A percentile compares a stretch with the other conserved stretches of the same genome.
phyloP scores from a whole-genome alignment of 257 asterid genomes.

The Solanum clarkiae region DNA sequence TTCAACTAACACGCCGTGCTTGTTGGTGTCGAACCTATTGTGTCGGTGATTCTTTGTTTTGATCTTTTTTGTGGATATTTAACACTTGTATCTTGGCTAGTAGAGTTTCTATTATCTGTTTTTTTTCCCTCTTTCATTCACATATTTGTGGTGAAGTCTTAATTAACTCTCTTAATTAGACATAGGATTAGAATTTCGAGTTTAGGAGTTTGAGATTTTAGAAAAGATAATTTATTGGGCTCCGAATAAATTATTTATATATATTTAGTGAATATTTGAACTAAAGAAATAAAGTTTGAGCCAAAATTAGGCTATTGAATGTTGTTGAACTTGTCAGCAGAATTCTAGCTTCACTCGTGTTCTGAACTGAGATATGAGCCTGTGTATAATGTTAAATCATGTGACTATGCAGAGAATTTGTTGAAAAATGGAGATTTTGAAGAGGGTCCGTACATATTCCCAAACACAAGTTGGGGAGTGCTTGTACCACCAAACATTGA shows the following conservation, averaged over 20 bases:
- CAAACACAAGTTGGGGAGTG: constrained; percentile 92
- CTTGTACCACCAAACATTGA: constrained; percentile 88
- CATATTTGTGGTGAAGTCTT: neutral
- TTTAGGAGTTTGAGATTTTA: neutral
- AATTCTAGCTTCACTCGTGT: neutral
- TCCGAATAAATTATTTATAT: neutral
- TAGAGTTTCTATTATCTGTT: neutral
- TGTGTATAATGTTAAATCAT: neutral
- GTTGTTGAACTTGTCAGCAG: neutral
- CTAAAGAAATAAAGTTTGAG: neutral
- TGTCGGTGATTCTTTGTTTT: neutral
- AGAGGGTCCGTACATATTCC: constrained; percentile 86
- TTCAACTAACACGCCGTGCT: too few species aligned
- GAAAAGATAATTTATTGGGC: neutral
- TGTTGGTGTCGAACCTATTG: neutral
- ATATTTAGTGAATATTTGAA: neutral
- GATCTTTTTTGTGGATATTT: neutral
- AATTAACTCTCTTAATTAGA: too few species aligned
- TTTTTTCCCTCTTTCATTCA: too few species aligned
- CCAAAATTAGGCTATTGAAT: neutral
- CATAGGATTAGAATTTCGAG: neutral
- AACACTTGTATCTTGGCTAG: neutral
- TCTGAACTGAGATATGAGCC: neutral
- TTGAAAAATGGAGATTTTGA: constrained; percentile 81
- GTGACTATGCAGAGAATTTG: constrained; percentile 46